These are phyloP conservation scores for Monosporascus sp. DNA, from an alignment of 2,329 filamentous ascomycete species.

Conservation along the genomic window DNA sequence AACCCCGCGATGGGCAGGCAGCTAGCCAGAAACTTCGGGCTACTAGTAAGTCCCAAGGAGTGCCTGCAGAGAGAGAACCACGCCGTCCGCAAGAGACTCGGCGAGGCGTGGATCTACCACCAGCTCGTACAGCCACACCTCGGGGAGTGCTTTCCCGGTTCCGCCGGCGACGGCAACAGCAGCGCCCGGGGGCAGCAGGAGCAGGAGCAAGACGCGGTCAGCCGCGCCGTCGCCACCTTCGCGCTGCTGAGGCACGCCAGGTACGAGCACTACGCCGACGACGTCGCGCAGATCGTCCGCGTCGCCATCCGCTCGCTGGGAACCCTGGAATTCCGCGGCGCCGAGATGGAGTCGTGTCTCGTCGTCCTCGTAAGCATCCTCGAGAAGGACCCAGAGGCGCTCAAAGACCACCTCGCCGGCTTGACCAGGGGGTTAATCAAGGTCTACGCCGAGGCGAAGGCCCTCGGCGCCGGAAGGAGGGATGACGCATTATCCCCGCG, in stretches of 20 bases:
- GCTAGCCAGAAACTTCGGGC: constrained; percentile 19
- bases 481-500: background rate
- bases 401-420: constrained; percentile 43
- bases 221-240: constrained; percentile 43
- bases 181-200: background rate
- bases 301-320: constrained; percentile 43
- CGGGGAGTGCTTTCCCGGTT: constrained; percentile 32
- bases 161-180: constrained; percentile 17
- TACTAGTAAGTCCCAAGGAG: constrained; percentile 22
- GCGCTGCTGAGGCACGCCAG: constrained; percentile 43
- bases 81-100: constrained; percentile 18
- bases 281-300: constrained; percentile 40
- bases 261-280: constrained; percentile 47
- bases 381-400: constrained; percentile 36
- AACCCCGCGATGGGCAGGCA: constrained; percentile 17
- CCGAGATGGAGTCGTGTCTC: constrained; percentile 43
- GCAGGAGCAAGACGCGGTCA: constrained; percentile 16
- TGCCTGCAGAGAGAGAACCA: constrained; percentile 21
- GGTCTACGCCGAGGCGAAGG: constrained; percentile 26
- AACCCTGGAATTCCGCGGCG: constrained; percentile 30
- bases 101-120: constrained; percentile 22
- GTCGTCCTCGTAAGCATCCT: constrained; percentile 44
- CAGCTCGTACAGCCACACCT: constrained; percentile 29
- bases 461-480: background rate
- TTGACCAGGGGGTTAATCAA: constrained; percentile 39